Conservation (phyloP, 208 protist genomes). For the Trypanosoma lewisi region DNA sequence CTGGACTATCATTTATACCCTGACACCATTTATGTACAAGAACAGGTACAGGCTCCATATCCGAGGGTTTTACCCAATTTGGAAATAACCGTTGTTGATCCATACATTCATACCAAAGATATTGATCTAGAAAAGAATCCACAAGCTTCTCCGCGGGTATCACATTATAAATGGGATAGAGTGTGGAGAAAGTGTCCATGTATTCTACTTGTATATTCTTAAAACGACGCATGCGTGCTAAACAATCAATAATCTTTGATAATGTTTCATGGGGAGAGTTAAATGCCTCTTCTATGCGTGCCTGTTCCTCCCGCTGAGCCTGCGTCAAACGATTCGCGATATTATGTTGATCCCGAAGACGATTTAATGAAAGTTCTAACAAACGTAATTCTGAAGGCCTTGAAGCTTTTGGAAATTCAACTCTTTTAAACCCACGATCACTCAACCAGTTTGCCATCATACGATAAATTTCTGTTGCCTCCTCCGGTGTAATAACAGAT, state of each 20-base stretch:
- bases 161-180: slow-evolving; percentile 99
- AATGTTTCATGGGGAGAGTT: slow-evolving; percentile 99
- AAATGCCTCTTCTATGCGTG: slow-evolving; percentile 99
- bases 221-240: slow-evolving; percentile 98
- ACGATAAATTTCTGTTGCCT: slow-evolving; percentile 99
- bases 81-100: slow-evolving; percentile 99
- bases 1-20: slow-evolving; percentile 99
- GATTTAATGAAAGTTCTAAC: slow-evolving; percentile 99
- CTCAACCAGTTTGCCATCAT: slow-evolving; percentile 99
- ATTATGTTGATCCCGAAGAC: slow-evolving; percentile 98
- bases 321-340: slow-evolving; percentile 98
- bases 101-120: slow-evolving; percentile 99
- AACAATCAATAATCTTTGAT: slow-evolving; percentile 98
- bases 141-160: slow-evolving; percentile 99
- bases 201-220: slow-evolving; percentile 99
- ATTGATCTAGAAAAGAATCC: slow-evolving; percentile 99
- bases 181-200: slow-evolving; percentile 99
- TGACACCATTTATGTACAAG: slow-evolving; percentile 99
- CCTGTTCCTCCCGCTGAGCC: slow-evolving; percentile 99
- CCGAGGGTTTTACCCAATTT: slow-evolving; percentile 99
- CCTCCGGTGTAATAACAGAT: slow-evolving; percentile 89
- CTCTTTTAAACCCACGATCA: slow-evolving; percentile 98
- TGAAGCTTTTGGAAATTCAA: slow-evolving; percentile 99
- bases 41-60: slow-evolving; percentile 98
- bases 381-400: slow-evolving; percentile 99